phyloP scores from a whole-genome alignment of 2,329 filamentous ascomycete species.

The Penicillium sp. region DNA sequence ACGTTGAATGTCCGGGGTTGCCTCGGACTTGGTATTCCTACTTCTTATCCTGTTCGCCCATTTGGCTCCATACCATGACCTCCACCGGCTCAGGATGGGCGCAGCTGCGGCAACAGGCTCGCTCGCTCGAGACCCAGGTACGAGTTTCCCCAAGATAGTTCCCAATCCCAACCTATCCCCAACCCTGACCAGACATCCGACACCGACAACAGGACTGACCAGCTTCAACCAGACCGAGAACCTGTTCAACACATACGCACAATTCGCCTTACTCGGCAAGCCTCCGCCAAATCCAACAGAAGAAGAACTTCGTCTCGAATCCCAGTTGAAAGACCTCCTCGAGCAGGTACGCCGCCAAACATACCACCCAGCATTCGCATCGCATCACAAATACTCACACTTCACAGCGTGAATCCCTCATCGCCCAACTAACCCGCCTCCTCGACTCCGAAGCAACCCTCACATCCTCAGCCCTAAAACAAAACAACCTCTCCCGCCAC shows the following conservation, averaged over 20 bases:
- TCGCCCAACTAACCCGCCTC: slow-evolving; percentile 81
- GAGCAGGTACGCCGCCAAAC: slow-evolving; percentile 48
- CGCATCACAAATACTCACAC: slow-evolving; percentile 8
- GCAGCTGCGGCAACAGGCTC: slow-evolving; percentile 89
- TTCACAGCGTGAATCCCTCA: slow-evolving; percentile 74
- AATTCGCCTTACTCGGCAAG: slow-evolving; percentile 79
- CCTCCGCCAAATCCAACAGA: slow-evolving; percentile 82
- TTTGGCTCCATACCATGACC: slow-evolving; percentile 49
- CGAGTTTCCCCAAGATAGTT: slow-evolving; percentile 8
- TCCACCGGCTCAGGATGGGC: slow-evolving; percentile 76
- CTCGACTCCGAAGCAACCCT: slow-evolving; percentile 90
- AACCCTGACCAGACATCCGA: background rate
- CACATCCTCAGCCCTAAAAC: slow-evolving; percentile 90
- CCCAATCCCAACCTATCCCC: too few species aligned
- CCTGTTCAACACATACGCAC: slow-evolving; percentile 73
- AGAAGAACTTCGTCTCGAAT: slow-evolving; percentile 79
- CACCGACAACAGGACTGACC: slow-evolving; percentile 14
- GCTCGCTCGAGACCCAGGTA: slow-evolving; percentile 89
- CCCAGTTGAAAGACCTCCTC: slow-evolving; percentile 80
- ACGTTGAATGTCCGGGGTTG: slow-evolving; percentile 17
- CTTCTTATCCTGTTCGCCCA: background rate
- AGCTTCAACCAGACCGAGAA: slow-evolving; percentile 71
- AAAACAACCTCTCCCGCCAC: slow-evolving; percentile 90
- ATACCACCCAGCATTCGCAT: background rate
- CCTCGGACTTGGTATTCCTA: background rate